A percentile compares a stretch with the other conserved stretches of the same genome.
Evolutionary conservation across 2,329 filamentous ascomycete genomes (phyloP).

Genomic region (Colletotrichum sp.): DNA sequence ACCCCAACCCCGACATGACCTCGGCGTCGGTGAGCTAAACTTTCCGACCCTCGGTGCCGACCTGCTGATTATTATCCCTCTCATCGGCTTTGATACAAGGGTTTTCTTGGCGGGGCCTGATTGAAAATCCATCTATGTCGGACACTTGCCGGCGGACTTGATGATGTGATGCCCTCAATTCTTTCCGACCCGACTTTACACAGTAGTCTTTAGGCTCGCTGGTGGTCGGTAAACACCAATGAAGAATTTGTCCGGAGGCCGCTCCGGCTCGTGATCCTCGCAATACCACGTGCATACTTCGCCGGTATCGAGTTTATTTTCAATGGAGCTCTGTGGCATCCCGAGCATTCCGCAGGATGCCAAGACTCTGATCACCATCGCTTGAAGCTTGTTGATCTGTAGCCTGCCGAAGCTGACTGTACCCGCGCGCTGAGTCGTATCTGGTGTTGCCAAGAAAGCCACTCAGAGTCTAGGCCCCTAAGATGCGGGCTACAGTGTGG

Average conservation of each 20-base stretch:
- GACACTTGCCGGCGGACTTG: neutral
- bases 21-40: neutral
- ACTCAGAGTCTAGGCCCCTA: neutral
- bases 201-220: neutral
- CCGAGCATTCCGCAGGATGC: neutral
- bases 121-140: accelerated
- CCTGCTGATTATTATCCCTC: neutral
- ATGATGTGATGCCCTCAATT: neutral
- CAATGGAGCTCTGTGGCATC: neutral
- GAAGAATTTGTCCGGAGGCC: neutral
- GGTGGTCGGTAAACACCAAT: neutral
- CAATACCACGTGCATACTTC: neutral
- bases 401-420: neutral
- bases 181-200: neutral
- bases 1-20: neutral
- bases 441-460: neutral
- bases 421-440: neutral
- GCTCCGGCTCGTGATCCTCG: neutral
- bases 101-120: neutral
- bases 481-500: too few species aligned
- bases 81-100: neutral
- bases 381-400: neutral
- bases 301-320: neutral
- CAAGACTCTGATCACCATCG: neutral
- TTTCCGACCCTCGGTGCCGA: neutral